Percentiles rank a stretch among this genome's conserved stretches.
Evolutionary conservation across 257 asterid species (phyloP).

Genomic region (Ehretia macrophylla): DNA sequence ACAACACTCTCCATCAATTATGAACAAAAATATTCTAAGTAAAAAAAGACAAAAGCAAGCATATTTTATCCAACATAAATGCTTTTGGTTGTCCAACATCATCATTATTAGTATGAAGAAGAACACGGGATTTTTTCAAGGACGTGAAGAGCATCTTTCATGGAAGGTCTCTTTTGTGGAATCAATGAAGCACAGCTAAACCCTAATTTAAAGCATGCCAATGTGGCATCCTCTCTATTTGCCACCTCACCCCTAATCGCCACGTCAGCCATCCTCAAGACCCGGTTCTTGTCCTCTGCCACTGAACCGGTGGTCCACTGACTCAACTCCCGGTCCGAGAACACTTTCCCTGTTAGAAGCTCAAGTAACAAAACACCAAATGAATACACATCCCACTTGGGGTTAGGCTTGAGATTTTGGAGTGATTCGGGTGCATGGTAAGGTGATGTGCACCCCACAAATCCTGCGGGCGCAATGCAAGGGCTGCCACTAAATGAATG

Average conservation of each 20-base stretch:
- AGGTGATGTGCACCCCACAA: slow-evolving; percentile 69
- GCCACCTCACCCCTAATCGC: slow-evolving; percentile 62
- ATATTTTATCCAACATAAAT: slow-evolving; percentile 18
- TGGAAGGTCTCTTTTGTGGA: slow-evolving; percentile 82
- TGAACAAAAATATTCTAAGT: slow-evolving; percentile 45
- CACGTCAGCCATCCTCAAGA: slow-evolving; percentile 63
- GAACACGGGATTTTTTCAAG: slow-evolving; percentile 51
- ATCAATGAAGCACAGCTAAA: slow-evolving; percentile 79
- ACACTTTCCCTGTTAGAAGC: slow-evolving; percentile 71
- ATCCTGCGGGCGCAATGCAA: slow-evolving; percentile 27
- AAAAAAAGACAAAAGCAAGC: slow-evolving; percentile 37
- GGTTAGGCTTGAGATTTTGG: slow-evolving; percentile 58
- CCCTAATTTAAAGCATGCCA: slow-evolving; percentile 82
- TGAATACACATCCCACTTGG: slow-evolving; percentile 93
- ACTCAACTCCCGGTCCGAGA: slow-evolving; percentile 66
- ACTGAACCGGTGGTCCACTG: slow-evolving; percentile 45
- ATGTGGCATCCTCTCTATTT: slow-evolving; percentile 44
- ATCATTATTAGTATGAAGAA: slow-evolving; percentile 23
- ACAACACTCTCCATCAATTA: slow-evolving; percentile 24
- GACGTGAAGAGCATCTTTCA: slow-evolving; percentile 72
- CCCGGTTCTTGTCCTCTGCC: slow-evolving; percentile 42
- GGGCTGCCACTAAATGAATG: slow-evolving; percentile 36
- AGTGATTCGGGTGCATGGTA: slow-evolving; percentile 93
- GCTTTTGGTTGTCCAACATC: slow-evolving; percentile 15
- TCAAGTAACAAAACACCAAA: slow-evolving; percentile 79